Conservation (phyloP, 352 stramenopile genomes). For the Phytophthora citrophthora region DNA sequence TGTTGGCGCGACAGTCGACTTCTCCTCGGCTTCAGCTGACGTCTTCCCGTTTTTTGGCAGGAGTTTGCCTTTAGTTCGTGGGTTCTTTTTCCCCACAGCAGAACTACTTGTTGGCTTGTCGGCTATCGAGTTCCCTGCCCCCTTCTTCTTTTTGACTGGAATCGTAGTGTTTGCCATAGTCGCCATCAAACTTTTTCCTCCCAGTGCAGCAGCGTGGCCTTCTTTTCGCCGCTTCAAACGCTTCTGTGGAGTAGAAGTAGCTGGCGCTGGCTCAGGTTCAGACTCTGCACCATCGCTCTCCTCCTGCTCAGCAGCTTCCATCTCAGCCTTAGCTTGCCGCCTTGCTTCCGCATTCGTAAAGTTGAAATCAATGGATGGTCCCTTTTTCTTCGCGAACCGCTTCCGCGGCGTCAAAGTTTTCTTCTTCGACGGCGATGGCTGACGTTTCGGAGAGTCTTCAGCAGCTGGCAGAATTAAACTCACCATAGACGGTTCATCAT, state of each 20-base stretch:
- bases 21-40: constrained; percentile 7
- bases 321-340: constrained; percentile 33
- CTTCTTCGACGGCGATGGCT: constrained; percentile 29
- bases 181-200: constrained; percentile 20
- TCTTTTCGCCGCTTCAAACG: constrained; percentile 44
- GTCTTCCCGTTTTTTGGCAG: constrained; percentile 5
- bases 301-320: constrained; percentile 29
- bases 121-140: background rate
- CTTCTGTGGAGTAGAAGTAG: constrained; percentile 34
- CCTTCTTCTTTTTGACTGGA: constrained; percentile 19
- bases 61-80: constrained; percentile 8
- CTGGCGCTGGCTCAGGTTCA: constrained; percentile 23
- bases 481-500: constrained; percentile 47
- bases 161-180: constrained; percentile 20
- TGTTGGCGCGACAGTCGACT: background rate
- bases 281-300: constrained; percentile 27
- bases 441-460: constrained; percentile 33
- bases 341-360: constrained; percentile 55
- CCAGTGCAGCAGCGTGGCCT: constrained; percentile 1
- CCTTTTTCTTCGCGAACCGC: constrained; percentile 31
- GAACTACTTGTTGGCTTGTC: constrained; percentile 4
- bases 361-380: constrained; percentile 49
- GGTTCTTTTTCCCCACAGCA: constrained; percentile 10
- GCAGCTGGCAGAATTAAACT: constrained; percentile 60
- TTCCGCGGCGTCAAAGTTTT: constrained; percentile 33